Evolutionary conservation across 2,329 filamentous ascomycete genomes (phyloP), one percentile per base, ranked within the genome.

Genomic region (Penicillium sp.): DNA sequence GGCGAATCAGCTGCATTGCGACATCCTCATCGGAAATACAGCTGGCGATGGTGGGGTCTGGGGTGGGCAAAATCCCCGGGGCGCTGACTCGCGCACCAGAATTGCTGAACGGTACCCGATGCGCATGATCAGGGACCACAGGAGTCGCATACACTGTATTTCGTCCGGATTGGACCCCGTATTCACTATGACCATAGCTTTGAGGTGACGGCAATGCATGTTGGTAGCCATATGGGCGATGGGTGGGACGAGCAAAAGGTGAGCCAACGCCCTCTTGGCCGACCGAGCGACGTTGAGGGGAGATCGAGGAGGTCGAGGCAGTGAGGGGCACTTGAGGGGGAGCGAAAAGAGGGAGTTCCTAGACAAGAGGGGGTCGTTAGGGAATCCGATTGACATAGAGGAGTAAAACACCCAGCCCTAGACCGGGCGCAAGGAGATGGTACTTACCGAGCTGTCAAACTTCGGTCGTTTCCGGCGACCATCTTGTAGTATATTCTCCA

Each of bases 1-100:
- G 77, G 52, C 90, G 84, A 82, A 98, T 96, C 56, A 98, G 74
- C 68, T 96, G 92, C 60, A 95, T 82, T 40, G 92, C 92, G 45
- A 96, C 92, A 66, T 98, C 92, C 65, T 98, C 92, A 61, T 98
- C 92, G 10, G 90, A 96, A 64, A 98, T 90, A 64, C 87, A 93
- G 67, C 90, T 96, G 37, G 86, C 86, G 53, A 96, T 85, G 9
- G 92, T 98, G n/a, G 90, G 90, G 55, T 96, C 92, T 16, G 92
- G 92, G 2, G 92, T 98, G 13, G 89, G 89, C 47, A 95, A 72
- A 51, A 93, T 77, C 37, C 81, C 80, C 47, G 72, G 61, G 33
- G 60, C 67, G 35, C 61, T 56, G 28, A 51, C 52, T 26, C 59
- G 61, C 39, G 56, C 61, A 27, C 64, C 66, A 35, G 60, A 59